These are phyloP conservation scores for Neoarthrinium moseri DNA, from an alignment of 2,329 filamentous ascomycete species.

Conservation along the genomic window DNA sequence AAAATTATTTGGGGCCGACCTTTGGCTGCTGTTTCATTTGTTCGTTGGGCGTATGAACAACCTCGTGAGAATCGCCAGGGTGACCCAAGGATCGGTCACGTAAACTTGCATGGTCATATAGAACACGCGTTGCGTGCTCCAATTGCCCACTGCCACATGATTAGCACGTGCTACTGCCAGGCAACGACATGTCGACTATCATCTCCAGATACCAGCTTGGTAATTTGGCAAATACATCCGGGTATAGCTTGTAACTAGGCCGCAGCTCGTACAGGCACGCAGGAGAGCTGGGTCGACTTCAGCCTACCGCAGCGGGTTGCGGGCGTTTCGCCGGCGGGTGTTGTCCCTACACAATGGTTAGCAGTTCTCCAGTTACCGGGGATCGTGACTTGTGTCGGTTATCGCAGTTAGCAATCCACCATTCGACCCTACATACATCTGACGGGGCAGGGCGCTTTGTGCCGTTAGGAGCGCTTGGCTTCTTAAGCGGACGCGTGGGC, in stretches of 20 bases:
- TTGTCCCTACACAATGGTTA: slow-evolving; percentile 25
- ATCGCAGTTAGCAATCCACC: slow-evolving; percentile 17
- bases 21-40: not conserved
- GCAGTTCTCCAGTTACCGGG: slow-evolving; percentile 15
- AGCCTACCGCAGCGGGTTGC: slow-evolving; percentile 28
- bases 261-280: not conserved
- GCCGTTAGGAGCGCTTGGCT: slow-evolving; percentile 35
- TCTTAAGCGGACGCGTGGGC: slow-evolving; percentile 57
- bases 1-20: not conserved
- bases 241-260: not conserved
- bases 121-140: too few species aligned
- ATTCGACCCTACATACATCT: slow-evolving; percentile 30
- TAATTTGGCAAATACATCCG: not conserved
- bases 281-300: too few species aligned
- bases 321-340: slow-evolving; percentile 31
- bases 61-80: not conserved
- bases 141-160: not conserved
- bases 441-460: slow-evolving; percentile 45
- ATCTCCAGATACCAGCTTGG: not conserved
- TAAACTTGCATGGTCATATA: too few species aligned
- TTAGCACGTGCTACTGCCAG: not conserved
- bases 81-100: too few species aligned
- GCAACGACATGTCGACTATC: not conserved
- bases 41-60: not conserved
- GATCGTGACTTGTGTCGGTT: slow-evolving; percentile 9